Base-by-base conservation (phyloP, 768 basidiomycete genomes). In the Phlebiopsis flavidoalba region DNA sequence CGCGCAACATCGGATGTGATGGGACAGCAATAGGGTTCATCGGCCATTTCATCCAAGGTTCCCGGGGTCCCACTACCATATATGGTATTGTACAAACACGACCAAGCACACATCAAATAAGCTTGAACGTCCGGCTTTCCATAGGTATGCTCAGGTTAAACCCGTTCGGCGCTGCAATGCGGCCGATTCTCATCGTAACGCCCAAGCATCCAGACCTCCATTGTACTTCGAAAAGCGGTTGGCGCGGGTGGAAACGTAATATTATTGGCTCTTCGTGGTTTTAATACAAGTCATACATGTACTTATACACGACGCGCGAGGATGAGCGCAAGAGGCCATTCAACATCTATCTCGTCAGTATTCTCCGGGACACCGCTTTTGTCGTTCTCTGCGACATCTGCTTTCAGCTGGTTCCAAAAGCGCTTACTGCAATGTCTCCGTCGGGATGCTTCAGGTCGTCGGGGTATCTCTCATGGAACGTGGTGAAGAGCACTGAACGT, bases 401-500 rank as follows among this genome's bases (percentile, higher is more conserved):
- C 75, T 62, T 80, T 75, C 53, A 89, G 66, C 53, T 76, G 71
- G 62, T 80, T 79, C 82, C 83, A 83, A 65, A 89, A 87, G 15
- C 88, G 75, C n/a, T n/a, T 63, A 81, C 74, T 8, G 85, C 82
- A 46, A 93, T 80, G 69, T 88, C 85, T 1, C 87, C 87, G 21
- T 84, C 84, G 0, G 69, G 63, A 24, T 74, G 69, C 47, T 68
- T 64, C 48, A 73, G 64, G 66, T 92, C 88, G 33, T 81, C 77
- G 0, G 89, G 88, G 67, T 84, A 79, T 11, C 67, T 67, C 63
- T 88, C 86, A 62, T 84, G 82, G 70, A 81, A 93, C 12, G 81
- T 83, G n/a, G 61, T 88, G 84, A 53, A 91, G 72, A 1, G 89
- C 75, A 65, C 87, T 90, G 77, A 81, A 87, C 0, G 90, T 91